These are phyloP conservation scores for Venturia asperata DNA, from an alignment of 2,329 filamentous ascomycete species.

Conservation along the genomic window DNA sequence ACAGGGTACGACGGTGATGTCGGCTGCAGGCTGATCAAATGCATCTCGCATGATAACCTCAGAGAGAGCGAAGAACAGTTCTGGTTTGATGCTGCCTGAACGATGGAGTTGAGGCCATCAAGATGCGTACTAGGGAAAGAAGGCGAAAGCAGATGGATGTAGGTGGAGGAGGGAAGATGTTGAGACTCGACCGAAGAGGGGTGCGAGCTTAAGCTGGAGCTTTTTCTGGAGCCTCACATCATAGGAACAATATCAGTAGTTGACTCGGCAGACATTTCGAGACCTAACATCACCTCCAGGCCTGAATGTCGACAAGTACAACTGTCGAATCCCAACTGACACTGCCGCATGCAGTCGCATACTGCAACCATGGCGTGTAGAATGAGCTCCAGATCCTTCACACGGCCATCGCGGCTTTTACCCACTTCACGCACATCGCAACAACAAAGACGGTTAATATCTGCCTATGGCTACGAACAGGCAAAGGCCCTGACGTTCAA, in stretches of 20 bases:
- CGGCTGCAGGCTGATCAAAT: too few species aligned
- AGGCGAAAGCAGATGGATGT: too few species aligned
- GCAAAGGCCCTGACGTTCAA: conserved; percentile 74
- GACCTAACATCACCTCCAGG: neutral
- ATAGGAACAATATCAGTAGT: neutral
- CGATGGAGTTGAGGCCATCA: neutral
- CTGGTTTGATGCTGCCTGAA: neutral
- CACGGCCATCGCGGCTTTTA: neutral
- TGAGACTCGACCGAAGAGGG: too few species aligned
- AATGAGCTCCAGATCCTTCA: neutral
- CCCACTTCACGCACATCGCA: neutral
- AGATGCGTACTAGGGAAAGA: too few species aligned
- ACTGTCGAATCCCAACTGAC: neutral
- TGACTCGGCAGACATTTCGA: neutral
- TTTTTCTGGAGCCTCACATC: neutral
- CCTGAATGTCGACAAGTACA: neutral
- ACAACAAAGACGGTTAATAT: conserved; percentile 32
- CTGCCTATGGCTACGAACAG: conserved; percentile 72
- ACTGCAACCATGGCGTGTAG: conserved; percentile 9
- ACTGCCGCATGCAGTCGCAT: neutral
- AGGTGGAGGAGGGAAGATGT: too few species aligned
- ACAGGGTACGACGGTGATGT: too few species aligned
- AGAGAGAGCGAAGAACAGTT: too few species aligned
- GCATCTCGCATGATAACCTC: too few species aligned
- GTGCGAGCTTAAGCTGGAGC: too few species aligned